Evolutionary conservation across 2,329 filamentous ascomycete genomes (phyloP).

Genomic region (Fulvia fulva): DNA sequence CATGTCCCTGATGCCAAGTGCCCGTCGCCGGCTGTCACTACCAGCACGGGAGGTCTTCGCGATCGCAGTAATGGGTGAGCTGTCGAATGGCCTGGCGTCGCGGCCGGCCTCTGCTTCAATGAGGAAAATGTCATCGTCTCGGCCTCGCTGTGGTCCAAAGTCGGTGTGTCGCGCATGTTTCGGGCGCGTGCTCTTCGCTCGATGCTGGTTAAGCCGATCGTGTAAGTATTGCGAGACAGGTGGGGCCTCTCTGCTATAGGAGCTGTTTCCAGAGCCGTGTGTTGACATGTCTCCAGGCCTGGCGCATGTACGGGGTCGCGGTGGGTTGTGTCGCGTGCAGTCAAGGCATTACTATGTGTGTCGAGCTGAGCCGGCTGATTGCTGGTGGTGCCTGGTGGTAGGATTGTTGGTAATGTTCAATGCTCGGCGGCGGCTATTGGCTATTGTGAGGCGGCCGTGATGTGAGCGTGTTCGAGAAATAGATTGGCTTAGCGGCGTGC

Average conservation of each 20-base stretch:
- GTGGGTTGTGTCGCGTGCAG: neutral
- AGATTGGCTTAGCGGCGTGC: neutral
- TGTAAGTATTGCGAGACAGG: conserved; percentile 34
- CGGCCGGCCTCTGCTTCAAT: conserved; percentile 27
- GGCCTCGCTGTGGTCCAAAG: conserved; percentile 27
- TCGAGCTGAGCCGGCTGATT: neutral
- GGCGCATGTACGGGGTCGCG: neutral
- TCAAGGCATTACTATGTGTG: neutral
- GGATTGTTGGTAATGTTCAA: neutral
- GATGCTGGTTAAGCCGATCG: conserved; percentile 33
- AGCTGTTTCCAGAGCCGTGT: conserved; percentile 13
- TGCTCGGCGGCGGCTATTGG: neutral
- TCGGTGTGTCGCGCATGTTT: conserved; percentile 34
- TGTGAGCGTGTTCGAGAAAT: neutral
- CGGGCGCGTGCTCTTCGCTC: conserved; percentile 28
- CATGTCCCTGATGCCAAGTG: conserved; percentile 62
- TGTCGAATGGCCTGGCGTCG: conserved; percentile 25
- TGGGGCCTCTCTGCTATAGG: conserved; percentile 21
- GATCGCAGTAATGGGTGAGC: conserved; percentile 25
- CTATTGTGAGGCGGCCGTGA: neutral
- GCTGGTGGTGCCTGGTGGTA: neutral
- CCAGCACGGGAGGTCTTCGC: conserved; percentile 16
- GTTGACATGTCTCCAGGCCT: conserved; percentile 12
- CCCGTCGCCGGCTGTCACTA: conserved; percentile 23
- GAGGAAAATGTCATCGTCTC: conserved; percentile 37